Evolutionary conservation across 495 filamentous ascomycete genomes (phyloP).

Genomic region (Lasiosphaeria miniovina): DNA sequence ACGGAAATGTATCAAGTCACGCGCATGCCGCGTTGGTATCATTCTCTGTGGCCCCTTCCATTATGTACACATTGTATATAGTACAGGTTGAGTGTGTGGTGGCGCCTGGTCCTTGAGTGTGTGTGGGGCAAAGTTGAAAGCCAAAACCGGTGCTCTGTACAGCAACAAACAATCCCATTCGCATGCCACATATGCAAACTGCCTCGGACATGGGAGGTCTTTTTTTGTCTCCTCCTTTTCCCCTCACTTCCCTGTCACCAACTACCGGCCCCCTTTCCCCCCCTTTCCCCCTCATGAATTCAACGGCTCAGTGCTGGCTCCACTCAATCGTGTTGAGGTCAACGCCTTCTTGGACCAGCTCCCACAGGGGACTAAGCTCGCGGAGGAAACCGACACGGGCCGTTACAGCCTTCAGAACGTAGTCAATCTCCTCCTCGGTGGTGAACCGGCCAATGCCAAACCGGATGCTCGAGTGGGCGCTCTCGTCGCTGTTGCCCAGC

Average conservation of each 20-base stretch:
- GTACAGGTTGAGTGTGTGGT: neutral
- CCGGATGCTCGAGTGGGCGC: constrained; percentile 92
- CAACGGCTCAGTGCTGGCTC: constrained; percentile 73
- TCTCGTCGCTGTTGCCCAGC: constrained; percentile 93
- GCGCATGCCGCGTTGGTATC: constrained; percentile 1
- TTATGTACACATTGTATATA: neutral
- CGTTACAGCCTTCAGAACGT: constrained; percentile 90
- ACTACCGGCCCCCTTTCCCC: neutral
- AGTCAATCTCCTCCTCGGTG: constrained; percentile 92
- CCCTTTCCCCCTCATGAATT: neutral
- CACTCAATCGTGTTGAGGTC: constrained; percentile 96
- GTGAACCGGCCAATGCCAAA: constrained; percentile 98
- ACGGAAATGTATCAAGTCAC: neutral
- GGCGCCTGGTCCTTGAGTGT: neutral
- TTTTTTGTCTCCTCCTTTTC: no score
- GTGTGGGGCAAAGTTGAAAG: neutral
- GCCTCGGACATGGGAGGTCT: neutral
- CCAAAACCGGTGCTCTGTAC: neutral
- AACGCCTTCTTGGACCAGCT: constrained; percentile 94
- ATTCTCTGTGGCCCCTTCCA: neutral
- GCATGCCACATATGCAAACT: neutral
- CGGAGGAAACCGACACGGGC: constrained; percentile 88
- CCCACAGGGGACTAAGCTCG: constrained; percentile 96
- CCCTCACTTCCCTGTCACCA: no score
- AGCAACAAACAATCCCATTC: neutral